Evolutionary conservation across 345 rosid species (phyloP).

Genomic region (Salix purpurea): DNA sequence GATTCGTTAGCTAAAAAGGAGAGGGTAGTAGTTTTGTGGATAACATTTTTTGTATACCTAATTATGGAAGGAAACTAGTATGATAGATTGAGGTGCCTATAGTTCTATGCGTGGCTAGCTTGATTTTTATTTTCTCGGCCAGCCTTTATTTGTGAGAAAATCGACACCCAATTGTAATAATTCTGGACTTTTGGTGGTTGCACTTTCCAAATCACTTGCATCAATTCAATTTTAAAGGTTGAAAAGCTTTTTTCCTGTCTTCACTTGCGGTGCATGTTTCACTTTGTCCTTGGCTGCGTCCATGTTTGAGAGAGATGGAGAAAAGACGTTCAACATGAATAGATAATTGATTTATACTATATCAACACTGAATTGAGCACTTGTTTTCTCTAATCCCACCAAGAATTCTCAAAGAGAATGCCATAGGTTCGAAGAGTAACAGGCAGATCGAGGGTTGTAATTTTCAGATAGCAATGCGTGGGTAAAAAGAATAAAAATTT

Average conservation of each 20-base stretch:
- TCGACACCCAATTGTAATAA: no score
- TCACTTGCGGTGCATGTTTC: not conserved
- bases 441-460: constrained; percentile 53
- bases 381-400: constrained; percentile 26
- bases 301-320: not conserved
- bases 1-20: not conserved
- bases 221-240: not conserved
- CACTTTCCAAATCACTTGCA: not conserved
- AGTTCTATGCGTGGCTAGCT: not conserved
- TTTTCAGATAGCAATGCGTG: constrained; percentile 16
- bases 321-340: not conserved
- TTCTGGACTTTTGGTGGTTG: not conserved
- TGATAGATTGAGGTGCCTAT: not conserved
- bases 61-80: not conserved
- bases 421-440: constrained; percentile 36
- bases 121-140: not conserved
- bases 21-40: not conserved
- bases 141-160: not conserved
- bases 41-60: no score
- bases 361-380: not conserved
- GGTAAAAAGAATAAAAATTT: not conserved
- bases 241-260: constrained; percentile 9
- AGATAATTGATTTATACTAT: not conserved
- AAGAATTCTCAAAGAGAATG: constrained; percentile 38
- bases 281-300: not conserved